Conservation (phyloP, 306 rosid genomes). For the Vachellia collinsii region DNA sequence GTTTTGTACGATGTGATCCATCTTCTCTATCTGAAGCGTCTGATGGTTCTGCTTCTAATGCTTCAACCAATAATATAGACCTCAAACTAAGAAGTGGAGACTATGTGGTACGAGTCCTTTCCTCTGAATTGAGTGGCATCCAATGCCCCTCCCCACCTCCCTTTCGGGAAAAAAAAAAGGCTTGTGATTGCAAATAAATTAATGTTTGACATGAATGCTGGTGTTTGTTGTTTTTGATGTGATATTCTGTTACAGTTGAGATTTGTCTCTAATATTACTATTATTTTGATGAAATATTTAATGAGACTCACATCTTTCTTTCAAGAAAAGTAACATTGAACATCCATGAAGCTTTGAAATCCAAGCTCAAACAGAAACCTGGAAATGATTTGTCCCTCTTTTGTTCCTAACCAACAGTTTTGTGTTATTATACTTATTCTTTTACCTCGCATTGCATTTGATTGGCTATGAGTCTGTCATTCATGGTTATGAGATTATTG, state of each 20-base stretch:
- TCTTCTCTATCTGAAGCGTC: conserved; percentile 43
- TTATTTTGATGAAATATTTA: not conserved
- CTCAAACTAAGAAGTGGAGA: conserved; percentile 75
- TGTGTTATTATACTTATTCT: not conserved
- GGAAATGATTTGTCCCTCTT: not conserved
- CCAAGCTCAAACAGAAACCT: not conserved
- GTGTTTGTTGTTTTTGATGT: not conserved
- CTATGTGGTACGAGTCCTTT: conserved; percentile 68
- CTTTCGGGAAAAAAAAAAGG: not conserved
- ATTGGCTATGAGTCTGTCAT: conserved; percentile 3
- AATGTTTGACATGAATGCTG: not conserved
- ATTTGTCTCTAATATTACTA: not conserved
- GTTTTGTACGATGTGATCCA: conserved; percentile 57
- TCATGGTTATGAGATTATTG: conserved; percentile 11
- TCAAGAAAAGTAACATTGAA: not conserved
- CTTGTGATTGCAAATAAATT: not conserved
- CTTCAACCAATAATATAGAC: conserved; percentile 53
- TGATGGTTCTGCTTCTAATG: conserved; percentile 40
- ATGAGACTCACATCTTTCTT: not conserved
- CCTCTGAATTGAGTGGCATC: conserved; percentile 16
- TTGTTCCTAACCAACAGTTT: not conserved
- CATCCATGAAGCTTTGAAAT: conserved; percentile 6
- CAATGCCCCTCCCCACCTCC: too few relatives aligned
- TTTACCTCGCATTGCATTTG: conserved; percentile 8
- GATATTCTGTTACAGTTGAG: not conserved